Conservation (phyloP, 805 yeast species). For the Saccharomycopsis oosterbeekiorum region DNA sequence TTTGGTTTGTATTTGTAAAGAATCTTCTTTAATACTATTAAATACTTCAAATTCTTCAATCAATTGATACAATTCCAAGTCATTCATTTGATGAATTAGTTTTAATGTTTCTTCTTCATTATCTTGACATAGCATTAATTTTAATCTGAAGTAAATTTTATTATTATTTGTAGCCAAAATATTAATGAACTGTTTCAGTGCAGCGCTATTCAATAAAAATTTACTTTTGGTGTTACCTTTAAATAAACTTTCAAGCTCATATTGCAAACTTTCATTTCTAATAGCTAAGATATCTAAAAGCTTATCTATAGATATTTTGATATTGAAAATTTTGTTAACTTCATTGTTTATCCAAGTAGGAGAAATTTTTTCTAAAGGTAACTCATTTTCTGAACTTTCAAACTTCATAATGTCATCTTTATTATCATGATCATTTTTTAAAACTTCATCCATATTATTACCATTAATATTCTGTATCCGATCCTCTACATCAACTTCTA, state of each 20-base stretch:
- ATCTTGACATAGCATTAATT: constrained; percentile 30
- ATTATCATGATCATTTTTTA: constrained; percentile 24
- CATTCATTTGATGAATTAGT: constrained; percentile 36
- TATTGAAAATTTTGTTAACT: constrained; percentile 26
- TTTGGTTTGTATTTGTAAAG: background rate
- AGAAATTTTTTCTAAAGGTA: constrained; percentile 34
- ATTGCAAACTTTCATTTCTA: constrained; percentile 20
- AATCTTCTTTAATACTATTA: constrained; percentile 22
- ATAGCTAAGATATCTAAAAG: constrained; percentile 18
- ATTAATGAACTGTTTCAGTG: background rate
- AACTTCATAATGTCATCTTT: constrained; percentile 19
- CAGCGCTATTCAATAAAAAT: background rate
- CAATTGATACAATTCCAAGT: constrained; percentile 32
- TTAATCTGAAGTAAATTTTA: constrained; percentile 45
- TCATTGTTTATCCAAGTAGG: constrained; percentile 46
- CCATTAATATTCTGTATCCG: background rate
- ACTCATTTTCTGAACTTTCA: constrained; percentile 8
- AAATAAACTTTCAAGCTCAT: constrained; percentile 1
- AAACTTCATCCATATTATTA: constrained; percentile 18
- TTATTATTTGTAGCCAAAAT: constrained; percentile 36
- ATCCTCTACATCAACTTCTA: constrained; percentile 19
- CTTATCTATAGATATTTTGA: background rate
- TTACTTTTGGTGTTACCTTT: background rate
- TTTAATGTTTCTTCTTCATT: constrained; percentile 28
- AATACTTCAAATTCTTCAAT: constrained; percentile 35